Conservation (phyloP, 2,329 filamentous ascomycete genomes). For the Arthrobotrys megalospora region DNA sequence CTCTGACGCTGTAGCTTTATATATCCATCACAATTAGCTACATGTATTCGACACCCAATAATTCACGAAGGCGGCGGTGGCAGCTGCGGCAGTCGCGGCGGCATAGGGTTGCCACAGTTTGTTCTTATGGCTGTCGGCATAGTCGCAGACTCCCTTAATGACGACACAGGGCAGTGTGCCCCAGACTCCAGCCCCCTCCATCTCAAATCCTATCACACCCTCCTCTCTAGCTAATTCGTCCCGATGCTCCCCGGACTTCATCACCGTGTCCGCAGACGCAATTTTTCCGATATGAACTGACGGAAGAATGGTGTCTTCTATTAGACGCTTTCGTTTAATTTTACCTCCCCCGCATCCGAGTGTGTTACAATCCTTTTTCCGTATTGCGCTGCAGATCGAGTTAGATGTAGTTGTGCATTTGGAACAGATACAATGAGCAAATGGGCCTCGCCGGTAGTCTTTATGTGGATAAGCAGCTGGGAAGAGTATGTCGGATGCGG, state of each 20-base stretch:
- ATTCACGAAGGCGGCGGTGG: slow-evolving; percentile 64
- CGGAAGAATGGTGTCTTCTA: background rate
- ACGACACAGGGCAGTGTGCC: slow-evolving; percentile 64
- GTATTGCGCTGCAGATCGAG: background rate
- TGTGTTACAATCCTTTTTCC: background rate
- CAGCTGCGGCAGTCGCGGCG: slow-evolving; percentile 64
- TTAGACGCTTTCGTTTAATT: background rate
- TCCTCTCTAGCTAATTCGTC: slow-evolving; percentile 63
- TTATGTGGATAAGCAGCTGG: slow-evolving; percentile 36
- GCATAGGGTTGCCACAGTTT: slow-evolving; percentile 65
- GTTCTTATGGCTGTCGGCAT: slow-evolving; percentile 66
- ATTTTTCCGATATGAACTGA: slow-evolving; percentile 66
- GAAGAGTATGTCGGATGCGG: slow-evolving; percentile 61
- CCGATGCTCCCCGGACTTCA: slow-evolving; percentile 65
- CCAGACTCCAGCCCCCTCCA: slow-evolving; percentile 65
- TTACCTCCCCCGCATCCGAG: slow-evolving; percentile 4
- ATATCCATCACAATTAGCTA: background rate
- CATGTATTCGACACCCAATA: slow-evolving; percentile 22
- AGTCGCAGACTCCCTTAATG: slow-evolving; percentile 66
- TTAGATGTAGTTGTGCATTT: background rate
- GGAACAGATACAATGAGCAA: slow-evolving; percentile 1
- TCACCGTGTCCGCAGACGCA: slow-evolving; percentile 66
- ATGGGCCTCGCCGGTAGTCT: background rate
- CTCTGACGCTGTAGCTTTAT: background rate
- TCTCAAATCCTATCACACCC: slow-evolving; percentile 65